phyloP scores from a whole-genome alignment of 2,329 filamentous ascomycete genomes.

The Kalaharituber pfeilii region DNA sequence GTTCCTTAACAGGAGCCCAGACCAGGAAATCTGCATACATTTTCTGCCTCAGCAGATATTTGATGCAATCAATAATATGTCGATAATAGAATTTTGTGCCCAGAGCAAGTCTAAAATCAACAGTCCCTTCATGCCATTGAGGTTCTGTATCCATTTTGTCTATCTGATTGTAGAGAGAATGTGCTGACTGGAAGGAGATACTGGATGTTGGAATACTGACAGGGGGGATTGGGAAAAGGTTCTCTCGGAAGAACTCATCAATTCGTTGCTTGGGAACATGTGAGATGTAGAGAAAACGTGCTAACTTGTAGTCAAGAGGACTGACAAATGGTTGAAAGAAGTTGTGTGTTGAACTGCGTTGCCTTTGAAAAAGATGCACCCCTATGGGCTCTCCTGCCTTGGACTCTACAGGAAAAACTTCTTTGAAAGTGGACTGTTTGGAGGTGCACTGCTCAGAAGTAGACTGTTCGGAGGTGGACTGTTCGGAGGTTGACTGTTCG shows the following conservation, averaged over 20 bases:
- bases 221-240: too few relatives aligned
- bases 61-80: not conserved
- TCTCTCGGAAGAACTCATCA: not conserved
- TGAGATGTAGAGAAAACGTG: not conserved
- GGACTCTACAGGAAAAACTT: too few relatives aligned
- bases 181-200: not conserved
- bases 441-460: too few relatives aligned
- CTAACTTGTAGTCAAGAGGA: not conserved
- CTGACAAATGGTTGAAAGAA: not conserved
- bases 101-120: not conserved
- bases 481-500: too few relatives aligned
- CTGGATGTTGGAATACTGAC: not conserved
- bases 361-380: too few relatives aligned
- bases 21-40: not conserved
- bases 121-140: not conserved
- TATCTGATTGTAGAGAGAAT: not conserved
- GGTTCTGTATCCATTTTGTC: not conserved
- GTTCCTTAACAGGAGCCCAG: not conserved
- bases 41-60: slow-evolving; percentile 1
- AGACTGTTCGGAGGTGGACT: too few relatives aligned
- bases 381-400: too few relatives aligned
- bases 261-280: not conserved
- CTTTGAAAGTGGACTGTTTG: too few relatives aligned
- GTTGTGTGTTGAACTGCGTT: not conserved
- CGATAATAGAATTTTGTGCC: not conserved